A percentile compares a stretch with the other conserved stretches of the same genome.
Conservation (phyloP, 1,284 basidiomycete species). For the Cutaneotrichosporon cavernicola region DNA sequence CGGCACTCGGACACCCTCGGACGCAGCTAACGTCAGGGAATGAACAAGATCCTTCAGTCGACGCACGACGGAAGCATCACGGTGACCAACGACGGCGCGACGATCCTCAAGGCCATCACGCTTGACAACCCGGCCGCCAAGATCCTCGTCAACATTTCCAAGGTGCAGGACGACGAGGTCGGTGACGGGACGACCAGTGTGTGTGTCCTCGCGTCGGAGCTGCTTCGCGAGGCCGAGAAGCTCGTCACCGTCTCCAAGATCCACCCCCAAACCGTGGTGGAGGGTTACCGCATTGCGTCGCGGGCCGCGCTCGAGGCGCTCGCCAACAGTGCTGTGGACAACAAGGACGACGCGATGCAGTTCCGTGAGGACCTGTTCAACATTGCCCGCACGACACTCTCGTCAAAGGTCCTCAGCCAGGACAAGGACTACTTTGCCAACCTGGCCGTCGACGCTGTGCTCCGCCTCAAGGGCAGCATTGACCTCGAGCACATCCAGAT, state of each 20-base stretch:
- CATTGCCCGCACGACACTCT: slow-evolving; percentile 93
- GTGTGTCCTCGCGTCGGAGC: slow-evolving; percentile 87
- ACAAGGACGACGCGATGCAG: slow-evolving; percentile 68
- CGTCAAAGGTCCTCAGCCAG: slow-evolving; percentile 93
- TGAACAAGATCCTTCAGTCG: slow-evolving; percentile 66
- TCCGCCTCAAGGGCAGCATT: slow-evolving; percentile 89
- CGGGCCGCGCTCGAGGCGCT: slow-evolving; percentile 80
- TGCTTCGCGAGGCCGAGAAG: slow-evolving; percentile 94
- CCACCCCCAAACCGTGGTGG: slow-evolving; percentile 99
- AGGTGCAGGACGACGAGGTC: slow-evolving; percentile 98
- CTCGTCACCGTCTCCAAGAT: slow-evolving; percentile 81
- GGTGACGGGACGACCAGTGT: slow-evolving; percentile 97
- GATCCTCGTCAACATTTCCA: slow-evolving; percentile 99
- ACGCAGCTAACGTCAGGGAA: slow-evolving; percentile 41
- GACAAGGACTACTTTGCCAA: slow-evolving; percentile 99
- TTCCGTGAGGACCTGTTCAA: slow-evolving; percentile 93
- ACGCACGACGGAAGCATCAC: slow-evolving; percentile 87
- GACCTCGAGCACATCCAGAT: slow-evolving; percentile 99
- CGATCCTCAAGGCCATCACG: slow-evolving; percentile 94
- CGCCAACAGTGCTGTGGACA: slow-evolving; percentile 75
- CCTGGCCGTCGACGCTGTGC: slow-evolving; percentile 94
- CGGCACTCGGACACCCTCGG: background rate
- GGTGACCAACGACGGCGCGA: slow-evolving; percentile 98
- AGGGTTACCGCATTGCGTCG: slow-evolving; percentile 93
- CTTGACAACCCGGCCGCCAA: slow-evolving; percentile 99